phyloP scores from a whole-genome alignment of 2,329 filamentous ascomycete species.

The Pseudogymnoascus sp. region DNA sequence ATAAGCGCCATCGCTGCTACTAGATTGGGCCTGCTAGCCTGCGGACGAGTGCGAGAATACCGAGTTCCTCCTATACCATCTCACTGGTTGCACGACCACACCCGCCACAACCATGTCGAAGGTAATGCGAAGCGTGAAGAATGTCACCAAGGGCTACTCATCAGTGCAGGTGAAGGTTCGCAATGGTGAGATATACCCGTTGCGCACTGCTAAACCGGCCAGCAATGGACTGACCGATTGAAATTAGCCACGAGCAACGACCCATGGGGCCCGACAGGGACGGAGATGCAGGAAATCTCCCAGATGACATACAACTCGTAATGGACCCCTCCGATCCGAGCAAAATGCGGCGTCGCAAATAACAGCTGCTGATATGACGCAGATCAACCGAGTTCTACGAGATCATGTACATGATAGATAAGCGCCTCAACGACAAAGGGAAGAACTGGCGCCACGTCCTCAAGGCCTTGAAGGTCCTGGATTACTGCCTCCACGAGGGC shows the following conservation, averaged over 20 bases:
- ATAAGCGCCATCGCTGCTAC: slow-evolving; percentile 2
- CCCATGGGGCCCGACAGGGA: slow-evolving; percentile 94
- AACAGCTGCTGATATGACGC: slow-evolving; percentile 8
- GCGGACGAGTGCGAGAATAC: slow-evolving; percentile 1
- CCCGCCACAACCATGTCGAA: slow-evolving; percentile 66
- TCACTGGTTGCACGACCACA: slow-evolving; percentile 6
- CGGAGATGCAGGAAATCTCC: slow-evolving; percentile 97
- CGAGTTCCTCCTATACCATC: background rate
- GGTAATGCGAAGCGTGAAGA: slow-evolving; percentile 95
- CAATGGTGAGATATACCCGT: slow-evolving; percentile 62
- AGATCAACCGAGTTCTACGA: slow-evolving; percentile 95
- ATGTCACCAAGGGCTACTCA: slow-evolving; percentile 98
- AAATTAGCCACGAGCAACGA: slow-evolving; percentile 92
- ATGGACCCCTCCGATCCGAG: slow-evolving; percentile 33
- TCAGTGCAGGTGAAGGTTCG: slow-evolving; percentile 95
- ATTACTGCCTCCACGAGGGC: slow-evolving; percentile 96
- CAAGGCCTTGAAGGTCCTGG: slow-evolving; percentile 93
- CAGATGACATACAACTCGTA: slow-evolving; percentile 98
- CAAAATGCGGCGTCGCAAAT: background rate
- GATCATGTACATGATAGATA: slow-evolving; percentile 99
- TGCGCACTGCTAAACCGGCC: background rate
- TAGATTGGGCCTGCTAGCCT: slow-evolving; percentile 2
- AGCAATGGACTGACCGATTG: slow-evolving; percentile 19
- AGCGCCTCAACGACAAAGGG: slow-evolving; percentile 96
- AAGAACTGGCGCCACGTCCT: slow-evolving; percentile 99